Conservation (phyloP, 1,284 basidiomycete genomes). For the Meripilus lineatus region DNA sequence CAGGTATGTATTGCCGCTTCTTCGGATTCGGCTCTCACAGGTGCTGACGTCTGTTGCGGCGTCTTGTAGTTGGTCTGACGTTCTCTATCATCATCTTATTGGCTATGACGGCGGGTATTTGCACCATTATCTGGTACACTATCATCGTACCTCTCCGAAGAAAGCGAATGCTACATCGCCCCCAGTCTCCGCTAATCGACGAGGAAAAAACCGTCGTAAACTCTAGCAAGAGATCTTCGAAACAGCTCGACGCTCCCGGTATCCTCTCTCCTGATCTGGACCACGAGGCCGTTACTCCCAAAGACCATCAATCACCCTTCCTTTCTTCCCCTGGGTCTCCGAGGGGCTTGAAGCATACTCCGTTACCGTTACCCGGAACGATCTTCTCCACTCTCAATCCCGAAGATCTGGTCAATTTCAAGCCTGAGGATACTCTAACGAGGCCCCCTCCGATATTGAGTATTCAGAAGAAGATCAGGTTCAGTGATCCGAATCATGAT, state of each 20-base stretch:
- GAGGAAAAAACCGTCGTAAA: neutral
- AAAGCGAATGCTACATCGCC: slow-evolving; percentile 4
- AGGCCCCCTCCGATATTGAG: slow-evolving; percentile 19
- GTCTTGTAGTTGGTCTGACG: slow-evolving; percentile 15
- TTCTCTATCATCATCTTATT: slow-evolving; percentile 17
- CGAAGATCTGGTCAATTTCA: too few relatives aligned
- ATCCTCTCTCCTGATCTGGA: neutral
- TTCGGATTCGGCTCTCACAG: neutral
- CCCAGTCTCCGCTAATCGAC: neutral
- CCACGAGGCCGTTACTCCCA: neutral
- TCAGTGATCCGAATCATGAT: slow-evolving; percentile 14
- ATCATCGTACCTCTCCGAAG: slow-evolving; percentile 11
- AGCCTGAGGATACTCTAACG: slow-evolving; percentile 17
- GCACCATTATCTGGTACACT: slow-evolving; percentile 19
- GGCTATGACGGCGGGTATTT: slow-evolving; percentile 17
- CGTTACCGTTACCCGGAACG: too few relatives aligned
- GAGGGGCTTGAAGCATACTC: too few relatives aligned
- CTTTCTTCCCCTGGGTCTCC: too few relatives aligned
- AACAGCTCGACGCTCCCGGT: neutral
- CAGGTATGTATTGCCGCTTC: neutral
- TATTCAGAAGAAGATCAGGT: slow-evolving; percentile 10
- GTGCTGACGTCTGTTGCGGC: neutral
- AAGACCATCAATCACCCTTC: too few relatives aligned
- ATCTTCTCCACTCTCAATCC: too few relatives aligned
- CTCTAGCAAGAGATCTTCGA: too few relatives aligned